Evolutionary conservation across 2,329 filamentous ascomycete species (phyloP), one percentile per base, ranked within the genome.

Genomic region (Rhinocladiella similis): DNA sequence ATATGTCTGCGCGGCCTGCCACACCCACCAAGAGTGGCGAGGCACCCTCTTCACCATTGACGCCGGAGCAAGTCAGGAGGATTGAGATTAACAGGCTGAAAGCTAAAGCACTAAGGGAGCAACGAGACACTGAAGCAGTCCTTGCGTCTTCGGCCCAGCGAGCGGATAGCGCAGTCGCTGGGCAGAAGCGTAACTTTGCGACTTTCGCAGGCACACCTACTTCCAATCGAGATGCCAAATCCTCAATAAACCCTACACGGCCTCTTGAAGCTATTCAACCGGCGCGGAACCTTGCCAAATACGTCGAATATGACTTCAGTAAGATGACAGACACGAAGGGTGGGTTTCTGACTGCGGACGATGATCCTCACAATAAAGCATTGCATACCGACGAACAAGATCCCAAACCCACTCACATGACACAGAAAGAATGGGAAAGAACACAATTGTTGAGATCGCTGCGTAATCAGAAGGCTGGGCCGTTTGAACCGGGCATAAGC

Each of bases 291-390:
- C 97, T 97, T 65, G 85, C 89, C 59, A 93, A 94, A 71, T 97
- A 89, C 70, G 92, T 99, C 68, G 94, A 99, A 69, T 97, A 97
- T 75, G 94, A 99, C 72, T 94, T 99, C 75, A 93, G 89, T 70
- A 89, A 93, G 75, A 97, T 99, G 91, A 95, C 88, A 5, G 94
- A 99, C 72, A 97, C 93, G 1, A 97, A 97, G 70, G 94, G 94
- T 60, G 94, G 94, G 0, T 99, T 99, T 73, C 75, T 99, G 63
- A 89, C 88, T n/a, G 82, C 84, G 1, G 89, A 93, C 60, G 94
- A 99, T 69, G 94, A 99, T 72, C 94, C 94, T 1, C 85, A 88
- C 70, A 96, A 96, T 69, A 87, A 87, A 64, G 90, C 87, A 7
- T 79, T 93, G 66, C 83, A 86, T 65, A 79, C 76, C 5, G 75